Conservation (phyloP, 116 monocot genomes). For the Zostera marina region DNA sequence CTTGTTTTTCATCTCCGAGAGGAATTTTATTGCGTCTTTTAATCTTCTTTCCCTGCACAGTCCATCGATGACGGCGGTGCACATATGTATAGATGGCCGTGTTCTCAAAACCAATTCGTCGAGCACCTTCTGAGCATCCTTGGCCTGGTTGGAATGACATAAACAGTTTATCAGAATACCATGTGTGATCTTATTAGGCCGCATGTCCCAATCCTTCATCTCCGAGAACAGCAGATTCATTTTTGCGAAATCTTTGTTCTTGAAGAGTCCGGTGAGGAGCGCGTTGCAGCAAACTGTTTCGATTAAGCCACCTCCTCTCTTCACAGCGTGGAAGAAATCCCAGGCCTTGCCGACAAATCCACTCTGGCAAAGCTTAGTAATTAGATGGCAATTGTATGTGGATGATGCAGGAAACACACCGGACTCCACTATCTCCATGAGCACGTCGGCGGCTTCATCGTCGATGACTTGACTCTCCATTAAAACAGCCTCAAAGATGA, state of each 20-base stretch:
- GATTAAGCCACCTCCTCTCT: conserved; percentile 11
- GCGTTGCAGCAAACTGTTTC: conserved; percentile 36
- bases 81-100: conserved; percentile 28
- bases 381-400: neutral
- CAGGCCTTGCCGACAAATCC: conserved; percentile 16
- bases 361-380: neutral
- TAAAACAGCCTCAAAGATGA: neutral
- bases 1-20: conserved; percentile 25
- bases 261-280: conserved; percentile 45
- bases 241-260: conserved; percentile 22
- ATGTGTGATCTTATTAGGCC: conserved; percentile 30
- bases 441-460: neutral
- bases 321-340: conserved; percentile 36
- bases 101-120: conserved; percentile 31
- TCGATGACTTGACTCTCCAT: neutral
- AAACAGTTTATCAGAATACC: conserved; percentile 57
- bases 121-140: conserved; percentile 48
- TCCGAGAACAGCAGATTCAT: conserved; percentile 43
- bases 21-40: conserved; percentile 22
- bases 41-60: conserved; percentile 54
- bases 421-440: conserved; percentile 1
- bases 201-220: conserved; percentile 39
- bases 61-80: conserved; percentile 54
- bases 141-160: conserved; percentile 34
- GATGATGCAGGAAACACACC: neutral